phyloP scores from a whole-genome alignment of 768 basidiomycete genomes.

The Leccinum subgranulosum region DNA sequence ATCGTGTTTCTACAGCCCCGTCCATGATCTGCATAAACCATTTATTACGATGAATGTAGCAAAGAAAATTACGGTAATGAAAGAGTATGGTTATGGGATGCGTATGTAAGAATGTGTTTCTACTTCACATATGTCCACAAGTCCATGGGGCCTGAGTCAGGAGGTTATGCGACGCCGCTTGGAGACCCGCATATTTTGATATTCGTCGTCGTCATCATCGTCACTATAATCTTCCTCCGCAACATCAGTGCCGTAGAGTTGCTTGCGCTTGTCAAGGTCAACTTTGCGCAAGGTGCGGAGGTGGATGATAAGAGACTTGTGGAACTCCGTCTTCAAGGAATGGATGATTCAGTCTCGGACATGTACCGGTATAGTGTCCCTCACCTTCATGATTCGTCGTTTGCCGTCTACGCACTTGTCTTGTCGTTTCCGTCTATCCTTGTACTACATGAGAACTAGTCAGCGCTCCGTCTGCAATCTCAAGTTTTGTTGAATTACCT shows the following conservation, averaged over 20 bases:
- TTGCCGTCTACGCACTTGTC: conserved; percentile 49
- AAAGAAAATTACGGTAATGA: conserved; percentile 26
- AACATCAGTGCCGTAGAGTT: conserved; percentile 39
- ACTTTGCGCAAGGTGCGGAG: conserved; percentile 60
- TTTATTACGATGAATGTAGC: conserved; percentile 30
- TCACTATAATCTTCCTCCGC: conserved; percentile 36
- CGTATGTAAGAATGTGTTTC: conserved; percentile 23
- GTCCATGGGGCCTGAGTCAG: conserved; percentile 19
- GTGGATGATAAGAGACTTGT: conserved; percentile 56
- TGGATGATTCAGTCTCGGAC: not conserved
- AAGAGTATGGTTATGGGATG: conserved; percentile 25
- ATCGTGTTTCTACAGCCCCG: not conserved
- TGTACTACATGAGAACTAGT: conserved; percentile 42
- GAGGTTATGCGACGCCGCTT: conserved; percentile 30
- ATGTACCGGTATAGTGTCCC: conserved; percentile 10
- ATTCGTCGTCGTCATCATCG: conserved; percentile 35
- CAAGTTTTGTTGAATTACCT: conserved; percentile 40
- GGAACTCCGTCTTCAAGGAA: conserved; percentile 57
- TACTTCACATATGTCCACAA: conserved; percentile 14
- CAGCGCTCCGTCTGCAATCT: conserved; percentile 6
- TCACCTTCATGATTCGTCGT: conserved; percentile 58
- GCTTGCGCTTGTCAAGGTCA: conserved; percentile 50
- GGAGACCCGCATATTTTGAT: conserved; percentile 27
- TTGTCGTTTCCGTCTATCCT: conserved; percentile 55
- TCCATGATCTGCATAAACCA: conserved; percentile 19